Percentiles rank a stretch among this genome's conserved stretches.
phyloP scores from a whole-genome alignment of 495 filamentous ascomycete genomes.

The Aspergillus homomorphus region DNA sequence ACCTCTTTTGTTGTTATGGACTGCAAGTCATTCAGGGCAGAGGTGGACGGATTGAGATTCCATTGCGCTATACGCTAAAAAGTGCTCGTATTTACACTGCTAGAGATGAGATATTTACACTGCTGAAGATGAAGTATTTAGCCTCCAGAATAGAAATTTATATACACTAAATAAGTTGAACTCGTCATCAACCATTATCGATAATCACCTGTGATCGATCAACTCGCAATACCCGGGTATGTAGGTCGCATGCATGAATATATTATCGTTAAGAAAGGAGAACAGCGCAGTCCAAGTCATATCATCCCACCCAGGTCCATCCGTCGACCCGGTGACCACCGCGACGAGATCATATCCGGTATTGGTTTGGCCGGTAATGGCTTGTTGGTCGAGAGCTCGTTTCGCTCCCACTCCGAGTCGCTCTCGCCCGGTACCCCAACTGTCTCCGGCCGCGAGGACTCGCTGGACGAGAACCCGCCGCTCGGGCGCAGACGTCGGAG shows the following conservation, averaged over 20 bases:
- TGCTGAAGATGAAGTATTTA: too few species aligned
- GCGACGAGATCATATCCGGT: slow-evolving; percentile 9
- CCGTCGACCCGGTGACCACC: slow-evolving; percentile 16
- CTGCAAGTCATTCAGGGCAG: too few species aligned
- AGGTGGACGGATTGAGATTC: too few species aligned
- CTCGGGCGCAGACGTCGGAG: slow-evolving; percentile 31
- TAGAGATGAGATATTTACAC: too few species aligned
- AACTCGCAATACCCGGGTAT: background rate
- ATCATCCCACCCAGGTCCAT: slow-evolving; percentile 21
- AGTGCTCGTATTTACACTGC: too few species aligned
- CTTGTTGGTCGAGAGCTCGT: slow-evolving; percentile 4
- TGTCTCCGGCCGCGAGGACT: slow-evolving; percentile 12
- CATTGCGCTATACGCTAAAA: too few species aligned
- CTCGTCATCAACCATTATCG: slow-evolving; percentile 1
- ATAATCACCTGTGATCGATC: background rate
- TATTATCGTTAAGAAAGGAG: slow-evolving; percentile 1
- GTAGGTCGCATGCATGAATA: background rate
- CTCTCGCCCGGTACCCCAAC: slow-evolving; percentile 13
- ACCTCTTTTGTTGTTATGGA: too few species aligned
- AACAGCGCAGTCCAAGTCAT: background rate
- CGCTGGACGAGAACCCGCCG: slow-evolving; percentile 18
- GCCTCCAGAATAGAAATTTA: background rate
- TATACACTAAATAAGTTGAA: background rate
- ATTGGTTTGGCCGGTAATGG: background rate
- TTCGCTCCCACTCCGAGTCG: slow-evolving; percentile 15